Base-by-base conservation (phyloP, 73 alveolate species). In the Paramecium pentaurelia region DNA sequence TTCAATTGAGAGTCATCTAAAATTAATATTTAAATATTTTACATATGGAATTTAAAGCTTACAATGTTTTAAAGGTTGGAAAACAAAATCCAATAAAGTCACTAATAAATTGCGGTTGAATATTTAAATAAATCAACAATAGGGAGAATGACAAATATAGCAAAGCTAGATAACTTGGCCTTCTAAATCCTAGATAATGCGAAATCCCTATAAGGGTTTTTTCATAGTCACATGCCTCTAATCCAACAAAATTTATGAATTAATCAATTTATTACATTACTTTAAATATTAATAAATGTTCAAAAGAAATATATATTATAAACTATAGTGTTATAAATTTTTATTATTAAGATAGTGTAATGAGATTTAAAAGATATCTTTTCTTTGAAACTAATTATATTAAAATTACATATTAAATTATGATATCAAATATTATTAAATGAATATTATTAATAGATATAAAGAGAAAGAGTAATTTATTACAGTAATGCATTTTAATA, bases 21-120 rank as follows among this genome's bases (percentile, higher is more conserved):
- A 28, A 3, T 22, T 3, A 3, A 3, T 32, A 64, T 12, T 14
- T 12, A 27, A 4, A 64, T 8, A 20, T 64, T 5, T 54, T 54
- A 64, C 84, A 32, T 28, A 64, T 64, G 0, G 84, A 64, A 64
- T 64, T 64, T 11, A 64, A 64, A 4, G 84, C 42, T 34, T 64
- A 34, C 5, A 64, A 28, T 28, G 84, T 64, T 34, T 64, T 64
- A n/a, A 64, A 64, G n/a, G 84, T 34, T 10, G 84, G 84, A 28
- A 64, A 64, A 34, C 84, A 64, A 64, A 64, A 64, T 32, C 84
- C 84, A 64, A 64, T 64, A 34, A 49, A 64, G 47, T 64, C 84
- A 64, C 84, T 64, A 25, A 64, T 34, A 64, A 64, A 64, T 64
- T 64, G 84, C 47, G 84, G 84, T 64, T 64, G 84, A 64, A 64